phyloP scores from a whole-genome alignment of 2,329 filamentous ascomycete species.

The Exophiala viscosa region DNA sequence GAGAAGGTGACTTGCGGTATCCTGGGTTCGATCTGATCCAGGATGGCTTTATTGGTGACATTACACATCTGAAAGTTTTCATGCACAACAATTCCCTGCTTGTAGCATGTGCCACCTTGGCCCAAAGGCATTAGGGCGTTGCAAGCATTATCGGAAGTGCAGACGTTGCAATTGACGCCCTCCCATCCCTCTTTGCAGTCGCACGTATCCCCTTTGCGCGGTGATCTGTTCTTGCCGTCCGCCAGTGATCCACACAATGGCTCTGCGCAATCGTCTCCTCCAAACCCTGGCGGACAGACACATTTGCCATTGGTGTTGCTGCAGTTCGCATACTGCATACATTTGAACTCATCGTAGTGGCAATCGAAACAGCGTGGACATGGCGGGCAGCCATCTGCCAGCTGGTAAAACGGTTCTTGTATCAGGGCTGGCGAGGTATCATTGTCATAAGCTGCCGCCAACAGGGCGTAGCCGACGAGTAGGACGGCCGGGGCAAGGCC shows the following conservation, averaged over 20 bases:
- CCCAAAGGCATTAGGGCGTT: constrained; percentile 80
- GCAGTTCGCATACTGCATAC: constrained; percentile 84
- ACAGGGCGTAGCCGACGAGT: constrained; percentile 9
- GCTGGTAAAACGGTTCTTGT: constrained; percentile 60
- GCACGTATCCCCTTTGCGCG: constrained; percentile 64
- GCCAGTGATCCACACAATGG: constrained; percentile 89
- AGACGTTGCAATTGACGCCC: constrained; percentile 98
- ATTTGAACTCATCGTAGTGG: constrained; percentile 85
- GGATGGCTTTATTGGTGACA: constrained; percentile 92
- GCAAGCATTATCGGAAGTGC: constrained; percentile 76
- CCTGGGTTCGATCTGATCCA: constrained; percentile 76
- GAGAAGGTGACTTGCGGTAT: constrained; percentile 93
- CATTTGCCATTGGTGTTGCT: constrained; percentile 91
- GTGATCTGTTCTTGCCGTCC: constrained; percentile 72
- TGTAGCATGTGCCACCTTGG: constrained; percentile 84
- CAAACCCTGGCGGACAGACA: constrained; percentile 85
- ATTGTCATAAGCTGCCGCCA: constrained; percentile 41
- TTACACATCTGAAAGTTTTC: constrained; percentile 98
- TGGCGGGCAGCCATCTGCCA: constrained; percentile 59
- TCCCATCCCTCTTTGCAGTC: constrained; percentile 90
- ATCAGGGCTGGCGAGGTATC: constrained; percentile 60
- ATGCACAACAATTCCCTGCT: constrained; percentile 82
- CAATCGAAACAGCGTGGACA: constrained; percentile 81
- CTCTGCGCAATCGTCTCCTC: constrained; percentile 85
- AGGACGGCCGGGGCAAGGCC: constrained; percentile 14